Evolutionary conservation across 495 filamentous ascomycete genomes (phyloP), one percentile per base, ranked within the genome.

Genomic region (Xylaria castorea): DNA sequence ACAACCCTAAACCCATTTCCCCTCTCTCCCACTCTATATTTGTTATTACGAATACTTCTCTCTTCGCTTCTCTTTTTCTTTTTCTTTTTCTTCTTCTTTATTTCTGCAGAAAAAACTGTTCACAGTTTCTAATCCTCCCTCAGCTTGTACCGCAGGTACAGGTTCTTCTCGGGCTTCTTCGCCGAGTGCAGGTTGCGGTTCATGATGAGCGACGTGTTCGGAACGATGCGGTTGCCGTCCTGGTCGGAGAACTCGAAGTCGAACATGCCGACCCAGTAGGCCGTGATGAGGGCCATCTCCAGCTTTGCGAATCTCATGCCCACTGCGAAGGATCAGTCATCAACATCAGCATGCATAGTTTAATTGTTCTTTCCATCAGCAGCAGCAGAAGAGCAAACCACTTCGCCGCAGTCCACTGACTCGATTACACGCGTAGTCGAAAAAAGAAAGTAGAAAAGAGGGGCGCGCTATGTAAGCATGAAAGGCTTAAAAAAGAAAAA

Each of bases 221-320:
- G 62, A 27, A 63, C 42, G 18, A 66, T 48, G 6, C 60, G 62
- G 22, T 77, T 75, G 8, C 77, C 77, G 68, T 68, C 62, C 38
- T 53, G 65, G 65, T 81, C 75, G 8, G 68, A 46, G n/a, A 79
- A 62, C 51, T 77, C 73, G 65, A 75, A 79, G 71, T 80, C 78
- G 67, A 78, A 82, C 65, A 72, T 73, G 18, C 80, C 78, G 16
- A 83, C 62, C 70, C 84, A 83, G 70, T 79, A 79, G 1, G 84
- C 85, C 46, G 79, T 77, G 71, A 84, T 84, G 69, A 86, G 73
- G 66, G 78, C 80, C 68, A 80, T 79, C 72, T 87, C 83, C n/a
- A 87, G 74, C 74, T 86, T 85, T 1, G 85, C 85, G 74, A 85
- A 86, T 68, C 36, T 77, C 81, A 79, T 75, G 73, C 81, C 62